Evolutionary conservation across 768 basidiomycete genomes (phyloP).

Genomic region (Mycena floridula): DNA sequence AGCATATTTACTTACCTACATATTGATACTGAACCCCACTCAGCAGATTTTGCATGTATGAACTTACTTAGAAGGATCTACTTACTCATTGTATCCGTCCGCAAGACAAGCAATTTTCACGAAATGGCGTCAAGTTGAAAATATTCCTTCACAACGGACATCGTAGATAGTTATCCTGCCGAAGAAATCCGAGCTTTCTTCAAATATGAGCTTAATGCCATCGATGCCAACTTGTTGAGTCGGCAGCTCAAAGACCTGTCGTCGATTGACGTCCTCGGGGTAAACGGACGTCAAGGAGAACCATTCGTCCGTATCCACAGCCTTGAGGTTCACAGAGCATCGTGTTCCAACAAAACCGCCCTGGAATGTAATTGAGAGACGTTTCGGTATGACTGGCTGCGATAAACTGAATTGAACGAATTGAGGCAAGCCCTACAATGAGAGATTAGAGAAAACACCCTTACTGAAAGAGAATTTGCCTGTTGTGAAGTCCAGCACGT

Average conservation of each 20-base stretch:
- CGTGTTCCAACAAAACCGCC: slow-evolving; percentile 78
- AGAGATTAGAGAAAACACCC: background rate
- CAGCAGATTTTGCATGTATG: too few relatives aligned
- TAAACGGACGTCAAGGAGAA: slow-evolving; percentile 47
- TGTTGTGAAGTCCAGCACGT: slow-evolving; percentile 86
- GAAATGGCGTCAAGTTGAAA: background rate
- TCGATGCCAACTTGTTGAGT: slow-evolving; percentile 24
- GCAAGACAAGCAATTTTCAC: too few relatives aligned
- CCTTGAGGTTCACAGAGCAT: slow-evolving; percentile 43
- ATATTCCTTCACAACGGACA: slow-evolving; percentile 34
- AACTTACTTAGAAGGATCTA: background rate
- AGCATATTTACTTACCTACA: too few relatives aligned
- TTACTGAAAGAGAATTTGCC: too few relatives aligned
- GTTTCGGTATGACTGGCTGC: slow-evolving; percentile 46
- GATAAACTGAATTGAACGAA: slow-evolving; percentile 62
- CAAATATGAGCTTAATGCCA: slow-evolving; percentile 63
- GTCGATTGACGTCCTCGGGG: slow-evolving; percentile 75
- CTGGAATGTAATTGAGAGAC: slow-evolving; percentile 67
- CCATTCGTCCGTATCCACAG: slow-evolving; percentile 37
- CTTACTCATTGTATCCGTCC: background rate
- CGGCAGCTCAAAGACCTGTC: slow-evolving; percentile 46
- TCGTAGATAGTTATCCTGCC: slow-evolving; percentile 76
- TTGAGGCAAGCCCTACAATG: slow-evolving; percentile 65
- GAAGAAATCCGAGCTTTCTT: slow-evolving; percentile 82
- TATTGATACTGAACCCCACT: slow-evolving; percentile 11